These are phyloP conservation scores for Penicillium sp. DNA, from an alignment of 2,329 filamentous ascomycete species.

Conservation along the genomic window DNA sequence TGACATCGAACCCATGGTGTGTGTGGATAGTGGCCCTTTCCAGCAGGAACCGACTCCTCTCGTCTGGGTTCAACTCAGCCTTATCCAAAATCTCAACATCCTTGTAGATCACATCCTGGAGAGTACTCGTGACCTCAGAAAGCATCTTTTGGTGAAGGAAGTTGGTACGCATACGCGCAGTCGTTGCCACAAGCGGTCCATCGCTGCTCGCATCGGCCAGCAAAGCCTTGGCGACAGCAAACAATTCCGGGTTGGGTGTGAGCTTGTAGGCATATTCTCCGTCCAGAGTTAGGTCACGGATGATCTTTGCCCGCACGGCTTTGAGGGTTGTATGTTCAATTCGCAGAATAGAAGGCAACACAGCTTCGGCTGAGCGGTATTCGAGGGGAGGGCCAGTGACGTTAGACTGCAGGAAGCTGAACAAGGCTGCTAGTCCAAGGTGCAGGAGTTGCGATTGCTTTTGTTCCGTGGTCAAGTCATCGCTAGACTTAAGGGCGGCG, in stretches of 20 bases:
- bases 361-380: conserved; percentile 50
- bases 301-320: conserved; percentile 56
- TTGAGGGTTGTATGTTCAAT: conserved; percentile 43
- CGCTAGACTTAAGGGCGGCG: conserved; percentile 19
- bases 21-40: conserved; percentile 82
- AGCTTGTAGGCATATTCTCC: conserved; percentile 83
- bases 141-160: conserved; percentile 70
- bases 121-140: conserved; percentile 58
- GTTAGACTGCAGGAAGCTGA: conserved; percentile 80
- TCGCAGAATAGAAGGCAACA: conserved; percentile 47
- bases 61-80: conserved; percentile 39
- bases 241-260: conserved; percentile 78
- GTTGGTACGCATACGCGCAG: conserved; percentile 68
- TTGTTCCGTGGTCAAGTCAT: conserved; percentile 26
- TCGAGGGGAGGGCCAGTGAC: conserved; percentile 81
- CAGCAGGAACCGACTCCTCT: conserved; percentile 69
- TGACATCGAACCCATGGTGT: conserved; percentile 75
- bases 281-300: conserved; percentile 72
- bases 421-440: conserved; percentile 66
- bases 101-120: conserved; percentile 61
- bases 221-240: conserved; percentile 68
- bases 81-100: conserved; percentile 56
- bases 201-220: conserved; percentile 49
- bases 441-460: conserved; percentile 46
- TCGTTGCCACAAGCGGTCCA: conserved; percentile 47